A percentile compares a stretch with the other conserved stretches of the same genome.
These are phyloP conservation scores for Tetrastigma voinierianum DNA, from an alignment of 164 flowering plant species.

Conservation along the genomic window DNA sequence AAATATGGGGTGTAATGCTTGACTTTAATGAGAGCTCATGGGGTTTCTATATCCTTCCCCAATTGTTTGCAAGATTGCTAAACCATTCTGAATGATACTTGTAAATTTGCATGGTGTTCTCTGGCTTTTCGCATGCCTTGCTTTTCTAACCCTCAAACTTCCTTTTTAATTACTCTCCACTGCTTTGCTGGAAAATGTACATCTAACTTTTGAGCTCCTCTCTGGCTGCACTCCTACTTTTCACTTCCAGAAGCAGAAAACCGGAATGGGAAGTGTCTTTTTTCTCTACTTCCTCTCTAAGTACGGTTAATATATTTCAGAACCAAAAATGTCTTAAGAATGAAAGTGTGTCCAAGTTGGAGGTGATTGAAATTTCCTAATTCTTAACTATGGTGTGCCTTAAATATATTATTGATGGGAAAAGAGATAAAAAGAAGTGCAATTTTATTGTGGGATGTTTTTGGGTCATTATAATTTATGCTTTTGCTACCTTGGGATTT, in stretches of 20 bases:
- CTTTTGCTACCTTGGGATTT: too few relatives aligned
- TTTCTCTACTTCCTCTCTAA: too few relatives aligned
- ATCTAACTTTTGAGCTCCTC: not conserved
- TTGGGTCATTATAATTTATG: not conserved
- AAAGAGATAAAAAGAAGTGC: not conserved
- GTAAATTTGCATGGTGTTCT: not conserved
- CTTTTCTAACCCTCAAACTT: not conserved
- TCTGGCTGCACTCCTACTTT: too few relatives aligned
- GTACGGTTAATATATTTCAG: too few relatives aligned
- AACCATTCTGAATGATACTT: not conserved
- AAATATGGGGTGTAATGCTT: too few relatives aligned
- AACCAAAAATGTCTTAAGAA: too few relatives aligned
- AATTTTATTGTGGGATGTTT: not conserved
- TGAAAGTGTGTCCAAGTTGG: too few relatives aligned
- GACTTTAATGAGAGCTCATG: too few relatives aligned
- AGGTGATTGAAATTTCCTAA: not conserved
- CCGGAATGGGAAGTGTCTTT: too few relatives aligned
- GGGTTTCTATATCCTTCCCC: too few relatives aligned
- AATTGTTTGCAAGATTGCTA: not conserved
- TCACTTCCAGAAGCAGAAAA: too few relatives aligned
- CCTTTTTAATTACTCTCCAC: not conserved
- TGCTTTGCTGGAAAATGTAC: not conserved
- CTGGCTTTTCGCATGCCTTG: not conserved
- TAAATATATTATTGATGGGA: not conserved
- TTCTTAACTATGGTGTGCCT: not conserved